Evolutionary conservation across 176 grass and related monocot species (phyloP).

Genomic region (Lolium rigidum): DNA sequence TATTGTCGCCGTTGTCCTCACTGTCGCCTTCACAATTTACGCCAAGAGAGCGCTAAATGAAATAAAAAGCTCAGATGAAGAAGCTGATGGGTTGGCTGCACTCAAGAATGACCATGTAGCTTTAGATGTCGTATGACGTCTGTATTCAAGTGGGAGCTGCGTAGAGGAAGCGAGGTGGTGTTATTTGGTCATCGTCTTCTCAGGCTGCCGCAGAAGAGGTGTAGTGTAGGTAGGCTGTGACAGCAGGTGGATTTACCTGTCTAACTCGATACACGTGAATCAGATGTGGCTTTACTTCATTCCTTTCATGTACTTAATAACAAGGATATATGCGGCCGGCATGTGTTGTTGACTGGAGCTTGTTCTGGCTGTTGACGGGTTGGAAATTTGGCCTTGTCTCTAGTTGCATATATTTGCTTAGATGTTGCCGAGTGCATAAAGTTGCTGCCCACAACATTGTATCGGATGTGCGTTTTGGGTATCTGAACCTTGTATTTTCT

Average conservation of each 20-base stretch:
- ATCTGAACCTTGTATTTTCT: too few species aligned
- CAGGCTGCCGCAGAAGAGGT: neutral
- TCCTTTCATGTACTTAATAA: neutral
- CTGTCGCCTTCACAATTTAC: constrained; percentile 78
- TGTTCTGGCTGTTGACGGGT: neutral
- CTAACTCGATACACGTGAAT: neutral
- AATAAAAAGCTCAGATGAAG: constrained; percentile 50
- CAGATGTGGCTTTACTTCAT: constrained; percentile 35
- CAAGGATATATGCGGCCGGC: neutral
- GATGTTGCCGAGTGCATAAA: too few species aligned
- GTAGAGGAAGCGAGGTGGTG: neutral
- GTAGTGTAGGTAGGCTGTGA: constrained; percentile 15
- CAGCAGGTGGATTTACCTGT: neutral
- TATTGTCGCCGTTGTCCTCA: constrained; percentile 62
- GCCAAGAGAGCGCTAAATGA: constrained; percentile 75
- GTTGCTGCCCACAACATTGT: too few species aligned
- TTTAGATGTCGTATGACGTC: constrained; percentile 44
- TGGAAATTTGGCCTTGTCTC: neutral
- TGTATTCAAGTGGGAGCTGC: constrained; percentile 7
- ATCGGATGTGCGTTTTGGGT: too few species aligned
- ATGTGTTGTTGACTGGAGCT: neutral
- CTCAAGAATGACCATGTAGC: constrained; percentile 41
- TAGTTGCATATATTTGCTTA: neutral
- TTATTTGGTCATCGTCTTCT: neutral
- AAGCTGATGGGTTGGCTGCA: constrained; percentile 1